These are phyloP conservation scores for Gossypium arboreum DNA, from an alignment of 345 rosid genomes.

Conservation along the genomic window DNA sequence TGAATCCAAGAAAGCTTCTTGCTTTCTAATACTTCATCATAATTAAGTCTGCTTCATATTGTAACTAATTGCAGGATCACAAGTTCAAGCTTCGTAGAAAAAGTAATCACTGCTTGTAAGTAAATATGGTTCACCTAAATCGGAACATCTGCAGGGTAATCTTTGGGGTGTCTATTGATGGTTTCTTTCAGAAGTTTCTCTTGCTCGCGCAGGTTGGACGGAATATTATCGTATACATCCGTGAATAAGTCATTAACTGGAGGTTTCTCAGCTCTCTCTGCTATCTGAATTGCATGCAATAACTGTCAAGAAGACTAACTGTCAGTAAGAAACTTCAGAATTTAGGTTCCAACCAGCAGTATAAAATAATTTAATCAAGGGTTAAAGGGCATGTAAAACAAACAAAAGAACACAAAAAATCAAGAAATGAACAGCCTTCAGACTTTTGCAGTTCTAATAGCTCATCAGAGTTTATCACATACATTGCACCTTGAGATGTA, in stretches of 20 bases:
- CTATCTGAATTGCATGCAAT: conserved; percentile 64
- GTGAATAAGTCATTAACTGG: conserved; percentile 54
- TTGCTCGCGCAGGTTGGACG: conserved; percentile 73
- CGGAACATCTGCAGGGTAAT: conserved; percentile 69
- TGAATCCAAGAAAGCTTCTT: background rate
- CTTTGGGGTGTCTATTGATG: conserved; percentile 50
- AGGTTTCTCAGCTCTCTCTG: conserved; percentile 73
- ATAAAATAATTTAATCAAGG: background rate
- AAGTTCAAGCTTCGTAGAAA: background rate
- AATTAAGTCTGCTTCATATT: background rate
- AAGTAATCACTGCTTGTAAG: background rate
- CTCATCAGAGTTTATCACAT: background rate
- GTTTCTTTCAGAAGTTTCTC: conserved; percentile 53
- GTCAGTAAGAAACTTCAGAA: conserved; percentile 1
- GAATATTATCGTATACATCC: conserved; percentile 66
- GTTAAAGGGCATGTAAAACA: background rate
- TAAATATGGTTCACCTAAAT: conserved; percentile 25
- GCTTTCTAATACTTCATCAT: background rate
- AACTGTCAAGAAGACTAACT: conserved; percentile 39
- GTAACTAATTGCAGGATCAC: background rate
- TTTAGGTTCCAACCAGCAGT: background rate
- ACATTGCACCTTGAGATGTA: background rate
- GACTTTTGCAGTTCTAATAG: background rate
- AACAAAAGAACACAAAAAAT: background rate
- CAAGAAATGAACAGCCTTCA: background rate